A percentile compares a stretch with the other conserved stretches of the same genome.
These are phyloP conservation scores for Fusarium burgessii DNA, from an alignment of 2,329 filamentous ascomycete species.

Conservation along the genomic window DNA sequence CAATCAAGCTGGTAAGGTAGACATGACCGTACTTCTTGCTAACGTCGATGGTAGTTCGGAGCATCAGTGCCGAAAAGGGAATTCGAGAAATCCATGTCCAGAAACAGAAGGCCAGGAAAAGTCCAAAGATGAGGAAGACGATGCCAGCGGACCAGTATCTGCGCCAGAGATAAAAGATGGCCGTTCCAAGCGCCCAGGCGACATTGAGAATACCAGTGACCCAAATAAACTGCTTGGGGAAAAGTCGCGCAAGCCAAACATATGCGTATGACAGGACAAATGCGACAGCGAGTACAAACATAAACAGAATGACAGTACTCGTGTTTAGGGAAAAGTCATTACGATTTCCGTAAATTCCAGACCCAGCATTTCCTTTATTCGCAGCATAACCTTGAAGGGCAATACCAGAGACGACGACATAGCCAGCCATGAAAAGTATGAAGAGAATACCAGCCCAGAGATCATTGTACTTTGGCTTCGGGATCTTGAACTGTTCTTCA, in stretches of 20 bases:
- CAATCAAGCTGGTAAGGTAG: slow-evolving; percentile 85
- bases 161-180: slow-evolving; percentile 84
- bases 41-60: slow-evolving; percentile 86
- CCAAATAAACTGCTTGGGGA: slow-evolving; percentile 94
- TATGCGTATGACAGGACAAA: slow-evolving; percentile 82
- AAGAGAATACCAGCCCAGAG: slow-evolving; percentile 88
- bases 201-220: slow-evolving; percentile 91
- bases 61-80: slow-evolving; percentile 90
- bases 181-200: slow-evolving; percentile 83
- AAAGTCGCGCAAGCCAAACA: slow-evolving; percentile 78
- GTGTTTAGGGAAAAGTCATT: slow-evolving; percentile 79
- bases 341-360: slow-evolving; percentile 77
- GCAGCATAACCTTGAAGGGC: slow-evolving; percentile 79
- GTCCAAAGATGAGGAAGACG: slow-evolving; percentile 80
- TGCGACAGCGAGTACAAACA: slow-evolving; percentile 79
- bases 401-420: slow-evolving; percentile 80
- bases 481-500: slow-evolving; percentile 84
- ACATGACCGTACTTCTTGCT: slow-evolving; percentile 87
- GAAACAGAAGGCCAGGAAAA: slow-evolving; percentile 86
- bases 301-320: slow-evolving; percentile 88
- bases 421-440: slow-evolving; percentile 77
- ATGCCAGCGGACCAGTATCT: slow-evolving; percentile 87
- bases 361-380: slow-evolving; percentile 72
- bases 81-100: slow-evolving; percentile 91
- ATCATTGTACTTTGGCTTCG: slow-evolving; percentile 90